phyloP scores from a whole-genome alignment of 306 rosid species.

The Macrotyloma uniflorum region DNA sequence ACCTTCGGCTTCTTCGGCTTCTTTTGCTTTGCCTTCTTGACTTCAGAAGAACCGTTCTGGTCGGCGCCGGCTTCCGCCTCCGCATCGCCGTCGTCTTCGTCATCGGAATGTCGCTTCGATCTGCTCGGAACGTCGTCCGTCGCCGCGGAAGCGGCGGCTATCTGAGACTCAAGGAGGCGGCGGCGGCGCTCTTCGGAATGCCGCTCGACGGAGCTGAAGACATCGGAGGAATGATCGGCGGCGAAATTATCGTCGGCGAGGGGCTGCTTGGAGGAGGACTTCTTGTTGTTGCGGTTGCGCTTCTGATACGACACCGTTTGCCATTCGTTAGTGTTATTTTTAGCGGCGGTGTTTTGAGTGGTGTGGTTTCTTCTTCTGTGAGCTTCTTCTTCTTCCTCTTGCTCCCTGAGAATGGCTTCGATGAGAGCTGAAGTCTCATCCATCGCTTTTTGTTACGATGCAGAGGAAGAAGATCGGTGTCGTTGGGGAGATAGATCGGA shows the following conservation, averaged over 20 bases:
- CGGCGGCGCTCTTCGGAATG: constrained; percentile 61
- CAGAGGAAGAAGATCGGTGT: background rate
- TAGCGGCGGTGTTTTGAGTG: background rate
- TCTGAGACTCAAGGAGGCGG: constrained; percentile 41
- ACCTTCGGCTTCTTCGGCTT: constrained; percentile 62
- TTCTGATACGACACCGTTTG: constrained; percentile 63
- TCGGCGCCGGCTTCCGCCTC: constrained; percentile 36
- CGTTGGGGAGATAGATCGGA: constrained; percentile 5
- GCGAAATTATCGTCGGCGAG: background rate
- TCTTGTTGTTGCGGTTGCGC: constrained; percentile 56
- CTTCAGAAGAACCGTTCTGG: constrained; percentile 40
- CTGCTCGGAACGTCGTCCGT: constrained; percentile 28
- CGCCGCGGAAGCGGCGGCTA: constrained; percentile 3
- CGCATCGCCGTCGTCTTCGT: constrained; percentile 35
- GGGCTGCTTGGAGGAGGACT: constrained; percentile 35
- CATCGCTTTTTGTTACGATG: constrained; percentile 31
- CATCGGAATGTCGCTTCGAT: constrained; percentile 56
- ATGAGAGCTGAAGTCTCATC: constrained; percentile 71
- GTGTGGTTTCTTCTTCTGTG: constrained; percentile 22
- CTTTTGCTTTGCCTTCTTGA: constrained; percentile 51
- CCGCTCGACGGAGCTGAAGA: constrained; percentile 51
- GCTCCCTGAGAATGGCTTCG: constrained; percentile 62
- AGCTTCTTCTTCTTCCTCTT: constrained; percentile 50
- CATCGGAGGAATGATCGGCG: constrained; percentile 39
- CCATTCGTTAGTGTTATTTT: constrained; percentile 47